Evolutionary conservation across 2,329 filamentous ascomycete species (phyloP), one percentile per base, ranked within the genome.

Genomic region (Pseudonectria foliicola): DNA sequence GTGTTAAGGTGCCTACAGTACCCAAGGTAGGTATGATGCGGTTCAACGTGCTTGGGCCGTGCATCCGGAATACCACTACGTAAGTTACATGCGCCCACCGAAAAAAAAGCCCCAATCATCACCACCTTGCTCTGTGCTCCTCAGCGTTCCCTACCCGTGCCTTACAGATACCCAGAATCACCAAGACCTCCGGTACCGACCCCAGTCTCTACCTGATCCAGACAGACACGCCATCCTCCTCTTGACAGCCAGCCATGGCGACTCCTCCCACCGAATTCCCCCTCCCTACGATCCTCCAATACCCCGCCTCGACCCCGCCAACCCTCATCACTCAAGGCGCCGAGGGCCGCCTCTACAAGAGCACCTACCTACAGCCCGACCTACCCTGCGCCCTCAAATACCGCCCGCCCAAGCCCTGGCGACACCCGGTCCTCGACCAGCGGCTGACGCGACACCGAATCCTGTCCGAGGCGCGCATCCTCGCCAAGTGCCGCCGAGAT

Each of bases 341-440:
- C 57, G 92, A 98, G 75, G 89, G 86, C 40, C 86, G 90, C 46
- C 77, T 98, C 56, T 96, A 93, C 76, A 82, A 80, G 60, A 90
- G 86, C 13, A 80, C 77, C 36, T 93, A 86, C 64, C 80, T 95
- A 35, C 59, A 73, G 2, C 74, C 84, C 26, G 59, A 69, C 37
- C 68, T 76, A 8, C 76, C 82, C 11, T 84, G 80, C 56, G 86
- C 90, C 1, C 77, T 96, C 43, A 98, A 98, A 67, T 80, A 93
- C 70, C 85, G 92, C 1, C 89, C 90, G 0, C 72, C 80, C 16
- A 98, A 98, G 66, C 77, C 85, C 16, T 98, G 94, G 74, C 78
- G 92, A 13, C 92, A 98, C 62, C 85, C 88, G 5, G 77, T 75
- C 13, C 86, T 98, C 54, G 92, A 98, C 63, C 76, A 77, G 38